Conservation (phyloP, 2,329 filamentous ascomycete species). For the Alternaria sp. region DNA sequence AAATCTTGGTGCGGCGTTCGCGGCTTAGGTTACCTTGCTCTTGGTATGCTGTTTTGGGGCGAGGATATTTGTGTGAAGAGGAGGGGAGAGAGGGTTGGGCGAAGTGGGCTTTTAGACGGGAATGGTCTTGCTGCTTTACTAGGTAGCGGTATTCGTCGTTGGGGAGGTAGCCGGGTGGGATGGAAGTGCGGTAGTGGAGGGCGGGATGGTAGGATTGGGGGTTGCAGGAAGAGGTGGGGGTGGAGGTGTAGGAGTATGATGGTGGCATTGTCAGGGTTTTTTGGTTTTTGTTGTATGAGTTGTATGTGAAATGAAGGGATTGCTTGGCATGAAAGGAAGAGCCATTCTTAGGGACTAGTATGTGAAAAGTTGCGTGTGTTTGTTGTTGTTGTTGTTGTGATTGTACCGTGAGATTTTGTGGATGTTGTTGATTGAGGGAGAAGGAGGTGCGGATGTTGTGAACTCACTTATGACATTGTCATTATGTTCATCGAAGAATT, state of each 20-base stretch:
- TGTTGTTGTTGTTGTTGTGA: not conserved
- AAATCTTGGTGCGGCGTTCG: slow-evolving; percentile 15
- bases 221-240: not conserved
- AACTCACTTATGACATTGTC: not conserved
- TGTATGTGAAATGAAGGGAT: not conserved
- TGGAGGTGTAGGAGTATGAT: not conserved
- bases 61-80: not conserved
- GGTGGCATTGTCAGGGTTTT: not conserved
- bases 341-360: not conserved
- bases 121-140: slow-evolving; percentile 9
- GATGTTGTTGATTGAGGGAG: not conserved
- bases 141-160: slow-evolving; percentile 19
- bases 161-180: slow-evolving; percentile 14
- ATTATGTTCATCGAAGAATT: not conserved
- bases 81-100: not conserved
- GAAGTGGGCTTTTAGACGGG: slow-evolving; percentile 16
- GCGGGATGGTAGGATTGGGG: not conserved
- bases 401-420: not conserved
- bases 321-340: not conserved
- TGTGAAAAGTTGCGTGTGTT: not conserved
- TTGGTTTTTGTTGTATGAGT: not conserved
- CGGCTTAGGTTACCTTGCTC: slow-evolving; percentile 1
- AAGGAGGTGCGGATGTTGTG: not conserved
- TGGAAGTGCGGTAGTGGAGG: not conserved
- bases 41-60: slow-evolving; percentile 12